Conservation (phyloP, 2,329 filamentous ascomycete genomes). For the Trichoderma arundinaceum region DNA sequence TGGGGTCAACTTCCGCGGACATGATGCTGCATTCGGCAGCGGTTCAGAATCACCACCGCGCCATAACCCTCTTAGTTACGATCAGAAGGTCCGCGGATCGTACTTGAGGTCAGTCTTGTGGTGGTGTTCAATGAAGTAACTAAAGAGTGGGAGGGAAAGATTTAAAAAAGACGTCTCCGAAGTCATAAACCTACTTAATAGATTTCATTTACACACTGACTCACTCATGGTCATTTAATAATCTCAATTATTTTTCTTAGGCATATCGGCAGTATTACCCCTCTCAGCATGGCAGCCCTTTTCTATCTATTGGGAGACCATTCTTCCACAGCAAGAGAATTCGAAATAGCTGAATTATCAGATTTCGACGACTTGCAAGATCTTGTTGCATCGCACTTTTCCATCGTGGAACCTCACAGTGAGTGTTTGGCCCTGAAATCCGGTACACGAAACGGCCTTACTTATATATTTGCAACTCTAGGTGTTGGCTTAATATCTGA, state of each 20-base stretch:
- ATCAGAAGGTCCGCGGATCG: neutral
- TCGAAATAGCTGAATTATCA: slow-evolving; percentile 44
- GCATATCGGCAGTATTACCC: too few species aligned
- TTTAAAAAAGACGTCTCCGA: neutral
- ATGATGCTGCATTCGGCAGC: neutral
- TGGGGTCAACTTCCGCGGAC: neutral
- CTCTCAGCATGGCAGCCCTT: neutral
- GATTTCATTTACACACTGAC: neutral
- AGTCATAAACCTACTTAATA: neutral
- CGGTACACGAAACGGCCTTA: neutral
- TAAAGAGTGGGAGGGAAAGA: neutral
- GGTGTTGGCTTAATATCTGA: neutral
- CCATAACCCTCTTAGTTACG: neutral
- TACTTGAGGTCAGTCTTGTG: neutral
- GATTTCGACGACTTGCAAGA: slow-evolving; percentile 48
- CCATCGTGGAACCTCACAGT: slow-evolving; percentile 51
- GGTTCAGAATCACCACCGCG: neutral
- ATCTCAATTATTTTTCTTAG: neutral
- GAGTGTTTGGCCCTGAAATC: neutral
- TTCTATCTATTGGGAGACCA: slow-evolving; percentile 53
- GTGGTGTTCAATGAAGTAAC: neutral
- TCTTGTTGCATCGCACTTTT: slow-evolving; percentile 50
- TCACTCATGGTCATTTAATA: neutral
- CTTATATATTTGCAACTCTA: neutral
- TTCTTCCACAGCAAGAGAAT: slow-evolving; percentile 43